Evolutionary conservation across 2,329 filamentous ascomycete genomes (phyloP).

Genomic region (Sphaerulina populicola): DNA sequence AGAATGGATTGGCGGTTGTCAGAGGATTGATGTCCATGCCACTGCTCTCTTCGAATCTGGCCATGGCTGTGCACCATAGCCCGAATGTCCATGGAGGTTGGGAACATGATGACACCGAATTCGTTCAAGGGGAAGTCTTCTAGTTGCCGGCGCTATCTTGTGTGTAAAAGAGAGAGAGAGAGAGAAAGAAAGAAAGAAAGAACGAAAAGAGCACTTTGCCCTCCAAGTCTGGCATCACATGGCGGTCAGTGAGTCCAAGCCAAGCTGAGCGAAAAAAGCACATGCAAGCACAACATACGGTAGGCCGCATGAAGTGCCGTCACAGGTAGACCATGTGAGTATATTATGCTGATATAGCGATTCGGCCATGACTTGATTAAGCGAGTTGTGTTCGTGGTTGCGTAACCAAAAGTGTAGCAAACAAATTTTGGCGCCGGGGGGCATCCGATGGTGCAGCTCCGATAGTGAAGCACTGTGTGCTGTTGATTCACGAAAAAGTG

Average conservation of each 20-base stretch:
- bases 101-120: not conserved
- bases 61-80: not conserved
- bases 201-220: not conserved
- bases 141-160: not conserved
- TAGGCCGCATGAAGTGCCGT: not conserved
- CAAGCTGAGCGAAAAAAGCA: too few species aligned
- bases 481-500: too few species aligned
- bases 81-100: not conserved
- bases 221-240: not conserved
- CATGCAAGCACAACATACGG: not conserved
- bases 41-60: not conserved
- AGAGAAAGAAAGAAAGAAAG: too few species aligned
- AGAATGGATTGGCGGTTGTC: conserved; percentile 9
- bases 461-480: too few species aligned
- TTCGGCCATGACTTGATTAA: too few species aligned
- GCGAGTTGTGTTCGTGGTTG: too few species aligned
- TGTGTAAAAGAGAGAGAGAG: too few species aligned
- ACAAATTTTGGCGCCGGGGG: too few species aligned
- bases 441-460: too few species aligned
- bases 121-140: not conserved
- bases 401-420: too few species aligned
- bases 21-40: not conserved
- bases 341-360: too few species aligned
- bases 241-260: not conserved
- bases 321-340: not conserved